Base-by-base conservation (phyloP, 306 rosid genomes). In the Bauhinia variegata region DNA sequence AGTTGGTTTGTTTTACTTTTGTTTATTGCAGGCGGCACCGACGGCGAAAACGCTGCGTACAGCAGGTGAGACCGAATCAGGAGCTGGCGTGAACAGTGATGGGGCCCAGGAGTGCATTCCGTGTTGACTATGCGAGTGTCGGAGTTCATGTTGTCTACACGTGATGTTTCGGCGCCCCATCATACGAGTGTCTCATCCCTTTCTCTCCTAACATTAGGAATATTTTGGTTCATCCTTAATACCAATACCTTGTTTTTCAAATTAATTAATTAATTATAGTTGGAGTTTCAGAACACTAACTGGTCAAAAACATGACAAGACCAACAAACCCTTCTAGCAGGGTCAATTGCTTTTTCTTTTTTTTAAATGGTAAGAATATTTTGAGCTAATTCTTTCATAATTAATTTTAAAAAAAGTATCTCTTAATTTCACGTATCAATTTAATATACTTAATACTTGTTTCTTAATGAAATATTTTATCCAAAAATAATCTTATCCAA, bases 101-200 rank as follows among this genome's bases (percentile, higher is more conserved):
- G 79, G 84, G 81, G 1, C 82, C 82, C 81, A 67, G 1, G 0
- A 2, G 44, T 46, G 70, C 43, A 36, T 62, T 67, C 65, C 81
- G 80, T 79, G 83, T 88, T 82, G 87, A 85, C 89, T 79, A 80
- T 53, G 84, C 66, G 60, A 23, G 44, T 79, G 91, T 88, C 87
- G 86, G 84, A 76, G 78, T 77, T 85, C 52, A 54, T 75, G 83
- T 64, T 85, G 86, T 88, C 79, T 68, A 83, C 89, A 77, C 91
- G 84, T 85, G 89, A 76, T 74, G 75, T 80, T 67, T 77, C 84
- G 66, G 78, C 84, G 78, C 75, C 80, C 82, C 67, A 44, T 71
- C 65, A 65, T 64, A 58, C 67, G 19, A 44, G 8, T 54, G 63
- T 61, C 51, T 68, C 56, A 44, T 14, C 44, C 39, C 39, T 75